A percentile compares a stretch with the other conserved stretches of the same genome.
Evolutionary conservation across 1,284 basidiomycete species (phyloP).

Genomic region (Ganoderma sinense): DNA sequence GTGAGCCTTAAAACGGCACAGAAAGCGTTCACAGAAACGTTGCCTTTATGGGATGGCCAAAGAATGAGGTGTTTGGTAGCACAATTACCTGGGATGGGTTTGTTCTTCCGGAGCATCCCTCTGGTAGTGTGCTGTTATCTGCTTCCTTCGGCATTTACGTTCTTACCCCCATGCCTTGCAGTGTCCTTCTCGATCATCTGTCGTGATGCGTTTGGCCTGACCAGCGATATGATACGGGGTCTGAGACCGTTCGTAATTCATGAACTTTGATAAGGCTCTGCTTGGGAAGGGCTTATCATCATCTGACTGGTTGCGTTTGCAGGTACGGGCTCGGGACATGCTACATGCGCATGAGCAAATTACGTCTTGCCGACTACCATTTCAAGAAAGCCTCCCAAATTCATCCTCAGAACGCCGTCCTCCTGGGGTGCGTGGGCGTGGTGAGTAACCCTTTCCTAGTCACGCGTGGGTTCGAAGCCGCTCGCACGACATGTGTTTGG

Average conservation of each 20-base stretch:
- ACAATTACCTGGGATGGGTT: neutral
- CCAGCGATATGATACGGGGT: neutral
- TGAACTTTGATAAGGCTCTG: slow-evolving; percentile 14
- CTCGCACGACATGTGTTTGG: slow-evolving; percentile 11
- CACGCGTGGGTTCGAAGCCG: slow-evolving; percentile 10
- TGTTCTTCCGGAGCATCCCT: neutral
- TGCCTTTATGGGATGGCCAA: neutral
- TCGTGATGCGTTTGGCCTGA: neutral
- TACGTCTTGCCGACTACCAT: slow-evolving; percentile 92
- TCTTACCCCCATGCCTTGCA: neutral
- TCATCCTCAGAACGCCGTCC: slow-evolving; percentile 90
- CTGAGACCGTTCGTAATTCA: neutral
- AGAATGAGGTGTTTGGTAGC: neutral
- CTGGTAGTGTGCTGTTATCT: neutral
- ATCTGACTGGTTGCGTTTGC: slow-evolving; percentile 20
- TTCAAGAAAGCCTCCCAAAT: slow-evolving; percentile 90
- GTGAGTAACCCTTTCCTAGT: slow-evolving; percentile 54
- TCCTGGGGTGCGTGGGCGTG: slow-evolving; percentile 91
- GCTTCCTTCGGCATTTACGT: neutral
- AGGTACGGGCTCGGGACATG: slow-evolving; percentile 98
- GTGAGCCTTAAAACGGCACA: neutral
- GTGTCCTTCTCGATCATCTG: neutral
- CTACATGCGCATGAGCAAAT: slow-evolving; percentile 91
- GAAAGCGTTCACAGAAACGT: neutral
- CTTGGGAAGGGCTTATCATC: slow-evolving; percentile 18